Evolutionary conservation across 2,329 filamentous ascomycete species (phyloP), one percentile per base, ranked within the genome.

Genomic region (Botrytis medusae): DNA sequence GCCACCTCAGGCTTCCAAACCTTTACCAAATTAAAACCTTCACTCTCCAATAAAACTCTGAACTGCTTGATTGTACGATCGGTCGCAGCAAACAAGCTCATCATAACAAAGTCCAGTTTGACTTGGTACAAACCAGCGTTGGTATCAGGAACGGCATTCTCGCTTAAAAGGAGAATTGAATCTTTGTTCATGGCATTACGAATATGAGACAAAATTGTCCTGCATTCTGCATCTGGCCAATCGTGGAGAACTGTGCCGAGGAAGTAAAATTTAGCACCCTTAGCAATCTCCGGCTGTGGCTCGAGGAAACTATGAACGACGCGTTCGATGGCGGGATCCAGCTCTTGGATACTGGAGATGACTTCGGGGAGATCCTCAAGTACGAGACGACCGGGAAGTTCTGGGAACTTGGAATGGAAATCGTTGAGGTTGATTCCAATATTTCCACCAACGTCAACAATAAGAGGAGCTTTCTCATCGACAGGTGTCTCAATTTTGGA

Each of bases 151-250:
- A 86, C 77, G 0, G 84, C 77, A 69, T 82, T 81, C 61, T 86
- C 84, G 48, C 83, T 82, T 54, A 87, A 80, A 25, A 87, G 75
- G 7, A 86, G 60, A 70, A 83, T 83, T 12, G 82, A 84, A 74
- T 81, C 80, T 6, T 78, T 59, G 44, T 69, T 76, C 70, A 78
- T 77, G 1, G 77, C 78, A 22, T 74, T 74, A 59, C 73, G 74
- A 37, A 82, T 73, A n/a, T 76, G 74, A 0, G 18, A 44, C 2
- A 85, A 73, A 44, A 84, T 84, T 25, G 75, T 60, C 7, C 74
- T 32, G 0, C 80, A 79, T 29, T 80, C 76, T 16, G 76, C 76
- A 68, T 85, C 81, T 0, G 81, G 78, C 82, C 82, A 85, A 73
- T 85, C 83, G 57, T 85, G 83, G 16, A 85, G 78, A 25, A 85